Evolutionary conservation across 2,329 filamentous ascomycete genomes (phyloP).

Genomic region (Fusarium solani-melongenae): DNA sequence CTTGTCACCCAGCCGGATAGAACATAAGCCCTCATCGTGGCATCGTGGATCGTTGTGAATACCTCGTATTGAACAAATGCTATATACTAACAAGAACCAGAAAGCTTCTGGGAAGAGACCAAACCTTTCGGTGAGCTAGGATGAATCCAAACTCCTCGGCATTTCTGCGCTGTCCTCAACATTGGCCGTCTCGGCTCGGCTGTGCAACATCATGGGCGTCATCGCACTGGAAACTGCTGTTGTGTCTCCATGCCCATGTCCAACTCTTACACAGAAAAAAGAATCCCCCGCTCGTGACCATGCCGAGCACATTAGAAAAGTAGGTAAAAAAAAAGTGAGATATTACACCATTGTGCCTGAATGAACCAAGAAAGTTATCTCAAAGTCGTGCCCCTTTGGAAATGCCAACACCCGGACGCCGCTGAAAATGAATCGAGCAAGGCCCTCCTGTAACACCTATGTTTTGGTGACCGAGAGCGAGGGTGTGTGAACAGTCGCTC

Average conservation of each 20-base stretch:
- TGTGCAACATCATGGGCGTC: constrained; percentile 13
- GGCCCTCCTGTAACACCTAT: constrained; percentile 16
- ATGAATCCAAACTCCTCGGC: constrained; percentile 8
- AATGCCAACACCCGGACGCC: constrained; percentile 40
- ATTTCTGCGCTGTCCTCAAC: not conserved
- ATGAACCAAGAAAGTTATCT: constrained; percentile 25
- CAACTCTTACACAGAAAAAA: constrained; percentile 21
- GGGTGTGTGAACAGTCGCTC: constrained; percentile 18
- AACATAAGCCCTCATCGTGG: not conserved
- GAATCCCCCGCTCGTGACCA: constrained; percentile 15
- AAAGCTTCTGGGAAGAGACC: constrained; percentile 10
- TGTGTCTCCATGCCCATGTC: constrained; percentile 5
- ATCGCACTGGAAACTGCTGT: not conserved
- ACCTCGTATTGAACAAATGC: constrained; percentile 32
- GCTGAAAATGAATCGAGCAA: constrained; percentile 32
- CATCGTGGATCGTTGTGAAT: constrained; percentile 10
- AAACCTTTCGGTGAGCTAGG: constrained; percentile 10
- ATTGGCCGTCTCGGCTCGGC: constrained; percentile 10
- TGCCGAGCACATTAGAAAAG: constrained; percentile 33
- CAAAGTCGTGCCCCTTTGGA: constrained; percentile 29
- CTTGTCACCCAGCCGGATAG: not conserved
- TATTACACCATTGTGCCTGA: constrained; percentile 26
- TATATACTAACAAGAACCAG: constrained; percentile 34
- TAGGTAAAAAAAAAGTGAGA: constrained; percentile 9
- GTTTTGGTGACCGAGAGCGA: constrained; percentile 25